phyloP scores from a whole-genome alignment of 768 basidiomycete genomes.

The Coprinellus micaceus region DNA sequence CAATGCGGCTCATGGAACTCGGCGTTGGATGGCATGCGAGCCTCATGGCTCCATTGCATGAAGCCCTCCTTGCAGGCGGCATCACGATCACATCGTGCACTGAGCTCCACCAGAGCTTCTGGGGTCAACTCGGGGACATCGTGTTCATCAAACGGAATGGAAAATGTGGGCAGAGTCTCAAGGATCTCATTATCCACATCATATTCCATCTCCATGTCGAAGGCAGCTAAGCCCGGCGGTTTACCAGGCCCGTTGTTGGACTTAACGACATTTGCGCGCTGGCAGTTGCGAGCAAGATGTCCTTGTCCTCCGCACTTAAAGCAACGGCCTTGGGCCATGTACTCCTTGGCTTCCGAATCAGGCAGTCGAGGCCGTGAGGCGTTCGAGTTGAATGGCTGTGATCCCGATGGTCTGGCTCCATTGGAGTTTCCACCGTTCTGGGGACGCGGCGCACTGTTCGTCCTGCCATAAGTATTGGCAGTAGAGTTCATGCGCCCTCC shows the following conservation, averaged over 20 bases:
- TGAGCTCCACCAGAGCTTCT: no score
- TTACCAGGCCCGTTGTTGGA: neutral
- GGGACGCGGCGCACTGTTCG: no score
- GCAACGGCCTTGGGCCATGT: neutral
- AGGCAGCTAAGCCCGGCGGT: neutral
- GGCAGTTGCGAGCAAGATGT: conserved; percentile 1
- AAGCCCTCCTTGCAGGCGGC: no score
- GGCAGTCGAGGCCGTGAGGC: no score
- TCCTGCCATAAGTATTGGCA: no score
- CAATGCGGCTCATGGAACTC: neutral
- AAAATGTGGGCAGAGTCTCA: neutral
- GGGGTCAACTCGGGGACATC: neutral
- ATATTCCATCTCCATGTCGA: neutral
- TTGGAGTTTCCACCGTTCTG: no score
- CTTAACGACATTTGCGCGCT: neutral
- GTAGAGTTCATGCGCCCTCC: no score
- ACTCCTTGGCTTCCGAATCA: neutral
- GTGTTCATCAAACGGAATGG: neutral
- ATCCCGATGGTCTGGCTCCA: neutral
- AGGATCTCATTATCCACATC: neutral
- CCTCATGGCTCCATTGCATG: no score
- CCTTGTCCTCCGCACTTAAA: neutral
- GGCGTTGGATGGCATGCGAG: no score
- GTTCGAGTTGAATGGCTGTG: neutral
- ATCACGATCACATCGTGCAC: no score